Conservation (phyloP, 495 filamentous ascomycete species). For the Penicillium flavigenum region DNA sequence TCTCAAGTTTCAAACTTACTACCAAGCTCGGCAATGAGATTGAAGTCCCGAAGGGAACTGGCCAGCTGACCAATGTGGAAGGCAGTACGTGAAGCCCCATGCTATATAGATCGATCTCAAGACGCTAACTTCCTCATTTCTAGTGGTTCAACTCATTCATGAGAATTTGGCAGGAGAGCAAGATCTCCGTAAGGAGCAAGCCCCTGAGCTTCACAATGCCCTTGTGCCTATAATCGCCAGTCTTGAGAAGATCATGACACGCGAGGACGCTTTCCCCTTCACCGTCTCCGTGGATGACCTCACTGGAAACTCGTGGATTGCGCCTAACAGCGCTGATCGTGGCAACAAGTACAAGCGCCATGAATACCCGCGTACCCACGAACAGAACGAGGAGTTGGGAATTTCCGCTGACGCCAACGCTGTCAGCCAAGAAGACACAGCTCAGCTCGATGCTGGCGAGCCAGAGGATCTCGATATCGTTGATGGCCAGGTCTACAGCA, state of each 20-base stretch:
- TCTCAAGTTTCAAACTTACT: slow-evolving; percentile 73
- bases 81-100: slow-evolving; percentile 42
- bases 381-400: slow-evolving; percentile 81
- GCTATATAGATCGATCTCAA: background rate
- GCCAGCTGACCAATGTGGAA: slow-evolving; percentile 89
- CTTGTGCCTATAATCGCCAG: slow-evolving; percentile 69
- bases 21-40: slow-evolving; percentile 65
- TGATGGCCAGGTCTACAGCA: slow-evolving; percentile 83
- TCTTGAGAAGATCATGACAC: slow-evolving; percentile 68
- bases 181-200: slow-evolving; percentile 64
- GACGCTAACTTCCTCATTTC: background rate
- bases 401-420: slow-evolving; percentile 52
- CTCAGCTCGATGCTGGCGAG: slow-evolving; percentile 21
- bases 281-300: slow-evolving; percentile 82
- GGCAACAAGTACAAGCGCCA: slow-evolving; percentile 74
- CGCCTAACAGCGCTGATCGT: slow-evolving; percentile 71
- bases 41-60: slow-evolving; percentile 84
- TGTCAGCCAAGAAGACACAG: slow-evolving; percentile 23
- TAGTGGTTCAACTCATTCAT: slow-evolving; percentile 52
- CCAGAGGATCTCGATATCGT: slow-evolving; percentile 72
- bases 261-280: slow-evolving; percentile 79
- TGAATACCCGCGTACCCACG: slow-evolving; percentile 76
- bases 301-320: slow-evolving; percentile 96
- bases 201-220: slow-evolving; percentile 73
- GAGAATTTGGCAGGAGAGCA: slow-evolving; percentile 77